Percentiles rank a stretch among this genome's conserved stretches.
Conservation (phyloP, 177 flowering plant genomes). For the Vitis hybrid region DNA sequence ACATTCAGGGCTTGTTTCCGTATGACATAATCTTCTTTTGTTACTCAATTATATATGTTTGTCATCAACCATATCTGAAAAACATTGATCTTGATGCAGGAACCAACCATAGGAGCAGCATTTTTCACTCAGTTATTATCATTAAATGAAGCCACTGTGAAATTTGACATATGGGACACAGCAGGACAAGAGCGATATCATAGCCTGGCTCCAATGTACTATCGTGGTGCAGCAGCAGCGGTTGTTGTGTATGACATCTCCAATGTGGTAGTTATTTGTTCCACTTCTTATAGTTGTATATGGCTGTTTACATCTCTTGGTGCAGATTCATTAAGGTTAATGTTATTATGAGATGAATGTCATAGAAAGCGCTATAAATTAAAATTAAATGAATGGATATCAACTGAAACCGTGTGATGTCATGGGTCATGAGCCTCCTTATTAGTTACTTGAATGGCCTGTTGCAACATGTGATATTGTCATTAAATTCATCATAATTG, state of each 20-base stretch:
- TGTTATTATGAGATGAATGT: no score
- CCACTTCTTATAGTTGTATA: not conserved
- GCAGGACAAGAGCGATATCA: conserved; percentile 67
- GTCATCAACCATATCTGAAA: not conserved
- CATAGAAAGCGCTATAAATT: no score
- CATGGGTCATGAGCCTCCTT: no score
- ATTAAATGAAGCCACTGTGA: conserved; percentile 47
- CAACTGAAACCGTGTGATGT: no score
- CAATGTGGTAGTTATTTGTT: conserved; percentile 27
- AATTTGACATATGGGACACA: conserved; percentile 67
- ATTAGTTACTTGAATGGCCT: no score
- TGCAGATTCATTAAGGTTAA: no score
- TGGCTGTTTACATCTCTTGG: not conserved
- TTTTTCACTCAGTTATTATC: conserved; percentile 52
- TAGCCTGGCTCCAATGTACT: conserved; percentile 68
- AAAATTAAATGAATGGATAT: no score
- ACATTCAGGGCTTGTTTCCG: not conserved
- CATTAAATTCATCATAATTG: no score
- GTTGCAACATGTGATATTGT: no score
- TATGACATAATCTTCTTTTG: not conserved
- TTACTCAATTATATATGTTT: not conserved
- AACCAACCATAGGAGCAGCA: conserved; percentile 62
- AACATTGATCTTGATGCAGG: conserved; percentile 25
- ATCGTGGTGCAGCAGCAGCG: conserved; percentile 64
- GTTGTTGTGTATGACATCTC: conserved; percentile 58